Evolutionary conservation across 2,329 filamentous ascomycete genomes (phyloP).

Genomic region (Colletotrichum gloeosporioides): DNA sequence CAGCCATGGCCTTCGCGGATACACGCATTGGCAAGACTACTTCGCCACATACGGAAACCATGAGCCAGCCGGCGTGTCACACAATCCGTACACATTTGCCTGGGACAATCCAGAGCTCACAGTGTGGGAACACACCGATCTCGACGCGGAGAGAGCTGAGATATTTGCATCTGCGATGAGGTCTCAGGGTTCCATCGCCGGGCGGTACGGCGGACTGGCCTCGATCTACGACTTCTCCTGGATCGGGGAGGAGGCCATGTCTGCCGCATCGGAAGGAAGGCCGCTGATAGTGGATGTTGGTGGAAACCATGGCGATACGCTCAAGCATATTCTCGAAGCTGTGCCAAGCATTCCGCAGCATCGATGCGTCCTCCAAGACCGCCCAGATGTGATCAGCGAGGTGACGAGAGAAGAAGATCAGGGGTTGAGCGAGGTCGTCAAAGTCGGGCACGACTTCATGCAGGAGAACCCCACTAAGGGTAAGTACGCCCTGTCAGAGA

Average conservation of each 20-base stretch:
- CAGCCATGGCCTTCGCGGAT: constrained; percentile 6
- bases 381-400: constrained; percentile 30
- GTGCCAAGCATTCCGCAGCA: constrained; percentile 26
- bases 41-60: neutral
- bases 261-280: neutral
- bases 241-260: constrained; percentile 20
- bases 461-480: neutral
- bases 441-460: constrained; percentile 33
- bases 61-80: neutral
- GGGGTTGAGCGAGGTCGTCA: constrained; percentile 21
- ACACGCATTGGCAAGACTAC: constrained; percentile 14
- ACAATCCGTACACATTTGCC: constrained; percentile 1
- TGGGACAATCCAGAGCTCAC: neutral
- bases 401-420: constrained; percentile 19
- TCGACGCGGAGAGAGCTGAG: neutral
- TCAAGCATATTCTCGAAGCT: constrained; percentile 27
- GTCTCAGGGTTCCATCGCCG: neutral
- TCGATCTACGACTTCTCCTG: constrained; percentile 34
- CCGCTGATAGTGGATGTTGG: constrained; percentile 36
- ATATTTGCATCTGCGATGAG: neutral
- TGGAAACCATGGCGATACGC: constrained; percentile 28
- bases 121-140: neutral
- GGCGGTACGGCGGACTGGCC: neutral
- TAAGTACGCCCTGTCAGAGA: neutral
- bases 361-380: constrained; percentile 35